Evolutionary conservation across 2,329 filamentous ascomycete genomes (phyloP).

Genomic region (Chrysoporthe deuterocubensis): DNA sequence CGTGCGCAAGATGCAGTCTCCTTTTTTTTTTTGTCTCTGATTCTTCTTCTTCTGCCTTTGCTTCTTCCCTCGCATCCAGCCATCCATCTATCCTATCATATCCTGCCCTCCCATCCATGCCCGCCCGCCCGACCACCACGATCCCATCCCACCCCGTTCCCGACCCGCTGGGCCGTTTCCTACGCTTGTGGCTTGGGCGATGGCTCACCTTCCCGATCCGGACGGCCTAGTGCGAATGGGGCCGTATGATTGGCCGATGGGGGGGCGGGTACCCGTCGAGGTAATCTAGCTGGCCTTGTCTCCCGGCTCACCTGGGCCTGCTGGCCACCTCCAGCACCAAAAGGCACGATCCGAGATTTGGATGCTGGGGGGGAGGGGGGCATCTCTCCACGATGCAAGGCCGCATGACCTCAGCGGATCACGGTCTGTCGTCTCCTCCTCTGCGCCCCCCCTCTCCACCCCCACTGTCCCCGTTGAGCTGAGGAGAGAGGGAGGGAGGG

Average conservation of each 20-base stretch:
- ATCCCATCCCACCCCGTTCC: not conserved
- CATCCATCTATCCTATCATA: not conserved
- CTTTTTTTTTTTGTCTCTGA: not conserved
- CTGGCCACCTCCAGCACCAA: too few relatives aligned
- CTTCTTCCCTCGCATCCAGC: not conserved
- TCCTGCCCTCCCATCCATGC: not conserved
- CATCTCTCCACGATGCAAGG: too few relatives aligned
- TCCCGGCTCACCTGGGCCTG: too few relatives aligned
- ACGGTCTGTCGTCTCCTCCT: too few relatives aligned
- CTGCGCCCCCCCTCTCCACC: too few relatives aligned
- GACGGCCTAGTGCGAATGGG: not conserved
- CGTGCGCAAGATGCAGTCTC: not conserved
- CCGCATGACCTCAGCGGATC: too few relatives aligned
- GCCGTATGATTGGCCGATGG: not conserved
- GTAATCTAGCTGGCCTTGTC: too few relatives aligned
- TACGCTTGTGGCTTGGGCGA: not conserved
- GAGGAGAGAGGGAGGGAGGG: too few relatives aligned
- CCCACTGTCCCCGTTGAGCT: too few relatives aligned
- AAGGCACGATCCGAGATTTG: too few relatives aligned
- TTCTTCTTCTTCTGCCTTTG: not conserved
- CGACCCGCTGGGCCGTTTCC: not conserved
- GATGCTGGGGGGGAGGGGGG: too few relatives aligned
- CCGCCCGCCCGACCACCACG: not conserved
- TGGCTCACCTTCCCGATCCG: slow-evolving; percentile 7
- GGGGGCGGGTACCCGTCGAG: not conserved